Conservation (phyloP, 208 protist species). For the Crithidia thermophila region DNA sequence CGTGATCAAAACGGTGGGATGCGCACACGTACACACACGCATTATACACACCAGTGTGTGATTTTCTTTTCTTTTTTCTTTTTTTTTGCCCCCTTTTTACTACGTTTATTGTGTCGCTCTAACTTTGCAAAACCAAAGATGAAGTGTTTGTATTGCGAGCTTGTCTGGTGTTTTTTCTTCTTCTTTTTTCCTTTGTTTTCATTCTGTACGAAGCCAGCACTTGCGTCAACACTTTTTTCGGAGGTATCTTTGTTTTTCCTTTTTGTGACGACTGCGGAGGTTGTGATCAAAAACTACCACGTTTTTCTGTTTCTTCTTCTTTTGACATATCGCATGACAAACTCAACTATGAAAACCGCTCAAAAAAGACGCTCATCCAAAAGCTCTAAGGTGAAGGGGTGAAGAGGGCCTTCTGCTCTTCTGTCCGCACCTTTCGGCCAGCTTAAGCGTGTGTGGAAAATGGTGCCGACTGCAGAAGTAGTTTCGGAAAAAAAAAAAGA, state of each 20-base stretch:
- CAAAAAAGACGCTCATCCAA: not conserved
- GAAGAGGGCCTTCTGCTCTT: no score
- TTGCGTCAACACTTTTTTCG: not conserved
- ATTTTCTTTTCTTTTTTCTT: not conserved
- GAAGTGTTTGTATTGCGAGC: no score
- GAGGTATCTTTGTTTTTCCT: not conserved
- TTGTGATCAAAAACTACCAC: no score
- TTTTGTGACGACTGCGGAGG: no score
- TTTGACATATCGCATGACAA: conserved; percentile 2
- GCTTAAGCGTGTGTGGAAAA: no score
- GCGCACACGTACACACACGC: not conserved
- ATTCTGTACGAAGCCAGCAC: conserved; percentile 4
- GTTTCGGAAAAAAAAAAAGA: no score
- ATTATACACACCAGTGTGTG: conserved; percentile 2
- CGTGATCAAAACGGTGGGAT: no score
- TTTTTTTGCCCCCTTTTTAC: conserved; percentile 9
- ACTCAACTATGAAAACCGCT: not conserved
- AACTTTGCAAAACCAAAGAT: no score
- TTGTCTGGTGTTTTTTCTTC: no score
- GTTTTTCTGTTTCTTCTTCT: not conserved
- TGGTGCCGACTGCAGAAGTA: no score
- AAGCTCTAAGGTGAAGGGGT: no score
- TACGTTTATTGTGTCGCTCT: conserved; percentile 13
- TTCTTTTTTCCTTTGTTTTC: conserved; percentile 17
- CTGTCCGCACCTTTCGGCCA: no score